Base-by-base conservation (phyloP, 2,329 filamentous ascomycete species). In the Arthrobotrys iridis region DNA sequence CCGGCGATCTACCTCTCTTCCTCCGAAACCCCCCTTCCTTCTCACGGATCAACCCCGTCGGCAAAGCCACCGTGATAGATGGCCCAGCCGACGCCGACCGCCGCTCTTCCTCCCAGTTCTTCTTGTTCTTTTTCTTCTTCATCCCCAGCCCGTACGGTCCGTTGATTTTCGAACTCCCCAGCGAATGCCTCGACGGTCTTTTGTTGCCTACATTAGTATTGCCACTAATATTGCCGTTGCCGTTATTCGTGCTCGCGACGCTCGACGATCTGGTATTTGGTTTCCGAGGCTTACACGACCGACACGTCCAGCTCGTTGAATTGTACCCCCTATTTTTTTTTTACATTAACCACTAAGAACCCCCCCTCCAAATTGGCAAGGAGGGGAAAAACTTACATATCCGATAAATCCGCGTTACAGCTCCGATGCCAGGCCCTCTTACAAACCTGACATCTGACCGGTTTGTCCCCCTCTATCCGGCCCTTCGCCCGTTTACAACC, bases 351-450 rank as follows among this genome's bases (percentile, higher is more conserved):
- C 22, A 35, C 24, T 30, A 33, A n/a, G n/a, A n/a, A n/a, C n/a
- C n/a, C n/a, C n/a, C n/a, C n/a, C n/a, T n/a, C n/a, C n/a, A n/a
- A n/a, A n/a, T n/a, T n/a, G n/a, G n/a, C n/a, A n/a, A 11, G 6
- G 20, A 48, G 20, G 8, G 55, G 30, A 37, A 40, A 50, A 26
- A 41, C 65, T 22, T 41, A 71, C 66, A 57, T 22, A 43, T 63
- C 33, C 2, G 22, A 30, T 11, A 57, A 15, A 37, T 22, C 66
- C 1, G 24, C 37, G 8, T 52, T 62, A 30, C 70, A 74, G 37
- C 55, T 60, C 6, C 57, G 55, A 62, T 74, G 70, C 52, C 55
- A 74, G 10, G 60, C 30, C 11, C 46, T 37, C 18, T 46, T 58
- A 37, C 70, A 74, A 35, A 46, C 26, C 15, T 20, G 15, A 18